These are phyloP conservation scores for Cylindrotheca closterium DNA, from an alignment of 108 stramenopile genomes.

Conservation along the genomic window DNA sequence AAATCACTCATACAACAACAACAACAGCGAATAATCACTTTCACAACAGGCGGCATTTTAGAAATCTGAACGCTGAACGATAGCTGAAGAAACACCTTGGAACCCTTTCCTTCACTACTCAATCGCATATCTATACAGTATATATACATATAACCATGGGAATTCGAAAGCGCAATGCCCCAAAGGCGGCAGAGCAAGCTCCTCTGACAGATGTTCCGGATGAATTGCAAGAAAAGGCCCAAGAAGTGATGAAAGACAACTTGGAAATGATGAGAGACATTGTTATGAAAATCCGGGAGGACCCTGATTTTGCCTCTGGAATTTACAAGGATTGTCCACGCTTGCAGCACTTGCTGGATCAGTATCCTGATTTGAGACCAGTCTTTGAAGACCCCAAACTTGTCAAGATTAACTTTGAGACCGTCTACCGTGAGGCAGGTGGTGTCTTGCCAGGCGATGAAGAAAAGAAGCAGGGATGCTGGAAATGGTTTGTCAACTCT, in stretches of 20 bases:
- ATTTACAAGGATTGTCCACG: slow-evolving; percentile 58
- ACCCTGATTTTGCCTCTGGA: slow-evolving; percentile 38
- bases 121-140: too few relatives aligned
- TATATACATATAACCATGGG: too few relatives aligned
- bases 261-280: slow-evolving; percentile 48
- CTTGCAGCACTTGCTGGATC: slow-evolving; percentile 46
- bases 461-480: slow-evolving; percentile 17
- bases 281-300: slow-evolving; percentile 43
- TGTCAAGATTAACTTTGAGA: slow-evolving; percentile 51
- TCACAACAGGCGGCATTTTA: too few relatives aligned
- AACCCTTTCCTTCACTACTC: too few relatives aligned
- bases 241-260: slow-evolving; percentile 51
- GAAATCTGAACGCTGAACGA: too few relatives aligned
- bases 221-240: slow-evolving; percentile 29
- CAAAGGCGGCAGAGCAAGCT: background rate
- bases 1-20: too few relatives aligned
- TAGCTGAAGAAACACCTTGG: too few relatives aligned
- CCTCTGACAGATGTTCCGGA: slow-evolving; percentile 4
- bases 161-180: too few relatives aligned
- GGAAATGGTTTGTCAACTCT: slow-evolving; percentile 33
- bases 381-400: slow-evolving; percentile 56
- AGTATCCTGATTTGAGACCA: slow-evolving; percentile 49
- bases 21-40: too few relatives aligned
- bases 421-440: slow-evolving; percentile 49
- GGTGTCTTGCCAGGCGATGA: slow-evolving; percentile 52